A percentile compares a stretch with the other conserved stretches of the same genome.
phyloP scores from a whole-genome alignment of 2,329 filamentous ascomycete genomes.

The Cadophora malorum region DNA sequence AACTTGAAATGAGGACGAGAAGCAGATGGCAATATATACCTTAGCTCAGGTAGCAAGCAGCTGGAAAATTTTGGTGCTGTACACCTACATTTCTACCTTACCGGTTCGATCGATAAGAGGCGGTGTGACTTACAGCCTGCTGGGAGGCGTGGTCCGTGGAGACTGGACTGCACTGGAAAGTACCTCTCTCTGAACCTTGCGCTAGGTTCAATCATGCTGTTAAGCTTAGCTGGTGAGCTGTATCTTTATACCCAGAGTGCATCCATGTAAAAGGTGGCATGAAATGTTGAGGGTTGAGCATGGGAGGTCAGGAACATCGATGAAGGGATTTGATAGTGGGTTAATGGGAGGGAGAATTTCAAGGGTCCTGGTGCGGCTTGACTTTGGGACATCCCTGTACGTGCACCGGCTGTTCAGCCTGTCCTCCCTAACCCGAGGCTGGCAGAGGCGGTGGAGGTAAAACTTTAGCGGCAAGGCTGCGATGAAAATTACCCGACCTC shows the following conservation, averaged over 20 bases:
- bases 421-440: slow-evolving; percentile 2
- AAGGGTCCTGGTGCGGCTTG: neutral
- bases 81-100: slow-evolving; percentile 17
- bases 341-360: neutral
- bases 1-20: neutral
- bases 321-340: neutral
- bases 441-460: slow-evolving; percentile 17
- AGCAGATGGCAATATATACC: slow-evolving; percentile 14
- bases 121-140: slow-evolving; percentile 21
- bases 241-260: slow-evolving; percentile 7
- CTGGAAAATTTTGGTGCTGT: slow-evolving; percentile 13
- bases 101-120: slow-evolving; percentile 23
- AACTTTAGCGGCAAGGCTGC: slow-evolving; percentile 18
- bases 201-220: slow-evolving; percentile 5
- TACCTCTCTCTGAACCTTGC: slow-evolving; percentile 20
- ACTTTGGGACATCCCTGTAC: neutral
- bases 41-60: neutral
- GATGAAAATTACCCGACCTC: slow-evolving; percentile 9
- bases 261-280: slow-evolving; percentile 10
- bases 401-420: neutral
- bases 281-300: neutral
- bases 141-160: slow-evolving; percentile 20
- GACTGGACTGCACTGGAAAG: neutral
- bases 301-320: slow-evolving; percentile 13
- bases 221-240: neutral